Percentiles rank a stretch among this genome's conserved stretches.
Evolutionary conservation across 2,329 filamentous ascomycete genomes (phyloP).

Genomic region (Thelonectria olida): DNA sequence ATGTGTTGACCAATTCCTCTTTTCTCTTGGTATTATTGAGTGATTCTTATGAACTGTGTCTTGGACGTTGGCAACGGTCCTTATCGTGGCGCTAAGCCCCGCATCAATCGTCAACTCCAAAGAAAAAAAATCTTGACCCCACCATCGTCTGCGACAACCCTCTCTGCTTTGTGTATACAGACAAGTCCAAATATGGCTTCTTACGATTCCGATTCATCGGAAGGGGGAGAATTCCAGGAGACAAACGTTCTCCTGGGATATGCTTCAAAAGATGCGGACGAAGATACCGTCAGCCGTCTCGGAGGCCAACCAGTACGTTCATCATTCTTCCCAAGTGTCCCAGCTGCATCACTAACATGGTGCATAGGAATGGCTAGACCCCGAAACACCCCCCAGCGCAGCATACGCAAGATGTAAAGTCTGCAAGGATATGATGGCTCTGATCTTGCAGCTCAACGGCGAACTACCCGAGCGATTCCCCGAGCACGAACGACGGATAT

Average conservation of each 20-base stretch:
- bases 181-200: slow-evolving; percentile 65
- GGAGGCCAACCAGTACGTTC: slow-evolving; percentile 82
- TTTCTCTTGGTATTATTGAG: background rate
- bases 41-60: background rate
- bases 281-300: slow-evolving; percentile 87
- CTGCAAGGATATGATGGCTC: slow-evolving; percentile 83
- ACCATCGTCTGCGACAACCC: slow-evolving; percentile 41
- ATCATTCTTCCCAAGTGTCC: background rate
- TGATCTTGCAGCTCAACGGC: slow-evolving; percentile 90
- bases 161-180: slow-evolving; percentile 17
- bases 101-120: slow-evolving; percentile 36
- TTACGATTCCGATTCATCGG: slow-evolving; percentile 89
- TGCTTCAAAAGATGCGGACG: slow-evolving; percentile 79
- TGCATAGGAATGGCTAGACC: slow-evolving; percentile 82
- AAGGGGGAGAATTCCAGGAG: slow-evolving; percentile 74
- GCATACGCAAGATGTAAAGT: slow-evolving; percentile 84
- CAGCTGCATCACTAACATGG: slow-evolving; percentile 28
- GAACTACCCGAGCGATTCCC: slow-evolving; percentile 89
- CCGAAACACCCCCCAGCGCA: slow-evolving; percentile 75
- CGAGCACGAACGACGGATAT: slow-evolving; percentile 86
- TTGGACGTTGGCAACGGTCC: background rate
- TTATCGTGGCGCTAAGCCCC: slow-evolving; percentile 42
- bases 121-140: slow-evolving; percentile 54
- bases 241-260: slow-evolving; percentile 94
- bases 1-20: background rate